A percentile compares a stretch with the other conserved stretches of the same genome.
phyloP scores from a whole-genome alignment of 179 eudicot genomes.

The Gypsophila paniculata region DNA sequence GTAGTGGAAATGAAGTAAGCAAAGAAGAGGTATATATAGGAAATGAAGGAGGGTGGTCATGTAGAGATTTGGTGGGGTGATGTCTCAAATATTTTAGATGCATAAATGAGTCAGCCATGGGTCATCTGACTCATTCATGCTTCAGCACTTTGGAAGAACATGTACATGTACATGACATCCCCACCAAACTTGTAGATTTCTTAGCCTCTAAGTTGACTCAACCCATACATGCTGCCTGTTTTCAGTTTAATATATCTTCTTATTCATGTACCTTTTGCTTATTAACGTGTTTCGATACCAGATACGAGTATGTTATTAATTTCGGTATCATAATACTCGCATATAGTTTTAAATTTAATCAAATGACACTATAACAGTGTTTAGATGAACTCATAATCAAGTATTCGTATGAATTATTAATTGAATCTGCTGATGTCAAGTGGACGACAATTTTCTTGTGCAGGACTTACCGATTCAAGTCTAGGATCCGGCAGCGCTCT shows the following conservation, averaged over 20 bases:
- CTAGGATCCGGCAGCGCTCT: neutral
- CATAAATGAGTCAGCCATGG: constrained; percentile 5
- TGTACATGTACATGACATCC: neutral
- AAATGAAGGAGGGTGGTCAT: neutral
- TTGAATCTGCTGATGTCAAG: neutral
- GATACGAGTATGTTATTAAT: neutral
- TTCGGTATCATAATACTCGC: neutral
- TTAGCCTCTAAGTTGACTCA: constrained; percentile 22
- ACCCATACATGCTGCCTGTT: constrained; percentile 13
- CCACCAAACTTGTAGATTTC: constrained; percentile 18
- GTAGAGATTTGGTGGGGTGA: no score
- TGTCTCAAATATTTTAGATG: neutral
- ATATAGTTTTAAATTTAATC: neutral
- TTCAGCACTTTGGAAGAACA: constrained; percentile 9
- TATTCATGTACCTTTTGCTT: neutral
- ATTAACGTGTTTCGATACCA: neutral
- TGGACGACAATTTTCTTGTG: neutral
- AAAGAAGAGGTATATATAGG: constrained; percentile 16
- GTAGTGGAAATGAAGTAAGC: neutral
- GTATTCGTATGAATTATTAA: neutral
- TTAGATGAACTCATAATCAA: neutral
- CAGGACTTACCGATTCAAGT: neutral
- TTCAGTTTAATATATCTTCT: neutral
- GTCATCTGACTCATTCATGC: constrained; percentile 19
- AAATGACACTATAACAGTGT: no score